A percentile compares a stretch with the other conserved stretches of the same genome.
Evolutionary conservation across 208 protist species (phyloP).

Genomic region (Crithidia fasciculata): DNA sequence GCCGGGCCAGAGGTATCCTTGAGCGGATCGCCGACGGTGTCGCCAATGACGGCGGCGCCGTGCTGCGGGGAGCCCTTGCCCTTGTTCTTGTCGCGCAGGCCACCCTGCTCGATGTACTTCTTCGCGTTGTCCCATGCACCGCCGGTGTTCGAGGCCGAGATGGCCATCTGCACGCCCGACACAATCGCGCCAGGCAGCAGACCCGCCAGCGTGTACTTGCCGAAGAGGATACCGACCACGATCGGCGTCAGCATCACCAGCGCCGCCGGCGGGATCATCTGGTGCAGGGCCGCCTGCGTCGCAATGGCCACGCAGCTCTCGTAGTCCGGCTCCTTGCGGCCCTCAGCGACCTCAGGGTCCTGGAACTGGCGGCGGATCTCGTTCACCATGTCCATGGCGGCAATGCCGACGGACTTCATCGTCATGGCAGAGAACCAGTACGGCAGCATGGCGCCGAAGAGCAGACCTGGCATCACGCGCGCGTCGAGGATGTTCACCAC

Average conservation of each 20-base stretch:
- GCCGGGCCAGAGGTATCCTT: conserved; percentile 97
- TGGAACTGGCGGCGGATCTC: conserved; percentile 96
- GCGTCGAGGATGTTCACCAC: conserved; percentile 81
- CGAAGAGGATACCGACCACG: conserved; percentile 90
- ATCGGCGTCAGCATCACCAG: conserved; percentile 95
- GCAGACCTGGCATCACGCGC: conserved; percentile 82
- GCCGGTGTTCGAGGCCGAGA: conserved; percentile 95
- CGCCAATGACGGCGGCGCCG: conserved; percentile 95
- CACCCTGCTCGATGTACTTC: conserved; percentile 96
- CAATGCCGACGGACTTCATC: conserved; percentile 94
- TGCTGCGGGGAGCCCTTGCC: conserved; percentile 93
- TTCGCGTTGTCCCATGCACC: conserved; percentile 98
- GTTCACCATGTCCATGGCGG: conserved; percentile 94
- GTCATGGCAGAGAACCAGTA: conserved; percentile 96
- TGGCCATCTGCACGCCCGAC: conserved; percentile 93
- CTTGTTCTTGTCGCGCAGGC: conserved; percentile 86
- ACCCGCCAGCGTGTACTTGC: conserved; percentile 90
- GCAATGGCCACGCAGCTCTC: conserved; percentile 93
- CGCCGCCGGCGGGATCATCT: conserved; percentile 94
- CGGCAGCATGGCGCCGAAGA: conserved; percentile 95
- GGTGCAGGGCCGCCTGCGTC: conserved; percentile 89
- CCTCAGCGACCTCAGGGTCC: conserved; percentile 78
- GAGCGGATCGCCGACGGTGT: conserved; percentile 97
- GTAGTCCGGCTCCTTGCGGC: conserved; percentile 93
- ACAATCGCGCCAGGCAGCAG: conserved; percentile 91